Evolutionary conservation across 1,139 yeast genomes (phyloP), one percentile per base, ranked within the genome.

Genomic region (Scheffersomyces cryptocercus): DNA sequence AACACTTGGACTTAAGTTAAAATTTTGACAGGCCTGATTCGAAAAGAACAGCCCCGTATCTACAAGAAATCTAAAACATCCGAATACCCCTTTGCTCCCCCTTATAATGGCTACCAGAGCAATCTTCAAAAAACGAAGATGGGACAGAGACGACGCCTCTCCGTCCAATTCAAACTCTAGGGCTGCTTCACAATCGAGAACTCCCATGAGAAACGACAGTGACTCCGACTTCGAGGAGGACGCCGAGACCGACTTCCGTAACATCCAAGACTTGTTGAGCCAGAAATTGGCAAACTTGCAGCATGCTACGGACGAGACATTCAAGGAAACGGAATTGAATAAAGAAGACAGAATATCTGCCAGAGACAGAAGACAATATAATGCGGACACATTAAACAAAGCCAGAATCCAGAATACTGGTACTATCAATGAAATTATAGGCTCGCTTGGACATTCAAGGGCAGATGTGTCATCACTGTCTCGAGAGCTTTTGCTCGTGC

Each of bases 401-500:
- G 55, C 63, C 8, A 51, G 75, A 36, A 72, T 74, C 39, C 70
- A 68, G 42, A 66, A 65, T 41, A 55, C 65, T 36, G 65, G 74
- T n/a, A 61, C 73, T 6, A 68, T 73, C 32, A 69, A 64, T 44
- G 78, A 73, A 36, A 69, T 75, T 30, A 63, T 75, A 13, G 47
- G 48, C 10, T 72, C 81, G 0, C 64, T 79, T 46, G 55, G 62
- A 2, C 59, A 62, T 37, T 62, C 78, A 1, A 56, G 83, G 46
- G 65, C 71, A 15, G 75, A 73, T 44, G 76, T 79, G 3, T 73
- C 80, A 13, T 65, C 79, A 1, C 65, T 59, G 39, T 75, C 81
- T n/a, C 59, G 83, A 44, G 83, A 79, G 51, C 55, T 77, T 46
- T 64, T 79, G 29, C 61, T 78, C 50, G 79, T 79, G 7, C 82